Evolutionary conservation across 2,329 filamentous ascomycete genomes (phyloP).

Genomic region (Aspergillus carbonarius): DNA sequence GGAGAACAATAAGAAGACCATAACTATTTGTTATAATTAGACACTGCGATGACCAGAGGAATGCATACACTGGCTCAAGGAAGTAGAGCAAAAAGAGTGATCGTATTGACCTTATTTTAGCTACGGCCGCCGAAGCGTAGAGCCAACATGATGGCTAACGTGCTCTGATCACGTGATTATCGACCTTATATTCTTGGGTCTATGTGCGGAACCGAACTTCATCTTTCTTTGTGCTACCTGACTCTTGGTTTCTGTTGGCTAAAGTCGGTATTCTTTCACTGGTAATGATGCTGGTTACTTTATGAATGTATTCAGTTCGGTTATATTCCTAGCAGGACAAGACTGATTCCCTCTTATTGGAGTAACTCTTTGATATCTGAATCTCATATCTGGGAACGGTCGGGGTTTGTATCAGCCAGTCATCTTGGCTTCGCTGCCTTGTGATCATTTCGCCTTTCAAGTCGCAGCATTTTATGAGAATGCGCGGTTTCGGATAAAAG

Average conservation of each 20-base stretch:
- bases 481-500: constrained; percentile 31
- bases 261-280: neutral
- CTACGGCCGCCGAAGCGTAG: neutral
- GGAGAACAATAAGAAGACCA: neutral
- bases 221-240: neutral
- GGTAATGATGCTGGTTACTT: too few relatives aligned
- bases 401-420: constrained; percentile 22
- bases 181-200: neutral
- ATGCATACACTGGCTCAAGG: neutral
- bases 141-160: neutral
- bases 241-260: neutral
- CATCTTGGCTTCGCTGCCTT: constrained; percentile 19
- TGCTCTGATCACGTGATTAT: neutral
- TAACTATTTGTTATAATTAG: neutral
- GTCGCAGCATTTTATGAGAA: constrained; percentile 26
- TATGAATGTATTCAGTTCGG: neutral
- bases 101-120: neutral
- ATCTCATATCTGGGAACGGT: constrained; percentile 19
- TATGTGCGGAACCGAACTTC: neutral
- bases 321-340: neutral
- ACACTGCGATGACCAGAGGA: neutral
- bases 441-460: constrained; percentile 25
- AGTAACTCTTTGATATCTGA: neutral
- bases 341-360: neutral
- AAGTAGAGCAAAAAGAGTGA: neutral